A percentile compares a stretch with the other conserved stretches of the same genome.
These are phyloP conservation scores for Apocynum venetum DNA, from an alignment of 257 asterid species.

Conservation along the genomic window DNA sequence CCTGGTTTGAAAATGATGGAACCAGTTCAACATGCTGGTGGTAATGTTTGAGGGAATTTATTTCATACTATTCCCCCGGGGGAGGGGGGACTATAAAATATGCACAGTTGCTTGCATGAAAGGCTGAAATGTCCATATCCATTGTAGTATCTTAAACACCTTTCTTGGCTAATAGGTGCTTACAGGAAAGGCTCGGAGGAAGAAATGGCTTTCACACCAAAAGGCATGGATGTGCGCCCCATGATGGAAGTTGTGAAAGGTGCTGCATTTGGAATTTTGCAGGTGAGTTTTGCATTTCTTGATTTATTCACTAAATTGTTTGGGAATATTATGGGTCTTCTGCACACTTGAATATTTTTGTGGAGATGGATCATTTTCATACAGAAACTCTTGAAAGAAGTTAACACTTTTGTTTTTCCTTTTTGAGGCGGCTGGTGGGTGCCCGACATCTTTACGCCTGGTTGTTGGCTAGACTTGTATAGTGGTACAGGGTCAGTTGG, in stretches of 20 bases:
- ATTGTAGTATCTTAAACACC: slow-evolving; percentile 1
- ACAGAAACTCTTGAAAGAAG: not conserved
- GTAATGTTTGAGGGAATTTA: not conserved
- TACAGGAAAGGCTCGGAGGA: slow-evolving; percentile 89
- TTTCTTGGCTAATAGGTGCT: slow-evolving; percentile 58
- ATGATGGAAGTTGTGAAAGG: slow-evolving; percentile 99
- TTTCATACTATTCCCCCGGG: not conserved
- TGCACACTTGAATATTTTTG: slow-evolving; percentile 4
- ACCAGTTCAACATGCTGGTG: not conserved
- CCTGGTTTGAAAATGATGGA: not conserved
- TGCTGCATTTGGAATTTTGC: slow-evolving; percentile 88
- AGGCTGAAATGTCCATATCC: not conserved
- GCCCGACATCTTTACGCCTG: slow-evolving; percentile 79
- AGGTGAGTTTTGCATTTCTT: slow-evolving; percentile 37
- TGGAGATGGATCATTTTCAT: not conserved
- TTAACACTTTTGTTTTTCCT: slow-evolving; percentile 7
- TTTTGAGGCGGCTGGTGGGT: slow-evolving; percentile 88
- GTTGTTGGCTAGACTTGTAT: slow-evolving; percentile 96
- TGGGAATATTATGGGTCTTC: not conserved
- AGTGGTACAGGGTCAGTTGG: slow-evolving; percentile 99
- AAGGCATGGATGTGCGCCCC: slow-evolving; percentile 95
- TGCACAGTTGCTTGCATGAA: not conserved
- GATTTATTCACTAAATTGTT: not conserved
- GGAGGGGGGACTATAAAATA: not conserved
- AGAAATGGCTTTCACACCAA: slow-evolving; percentile 89